Evolutionary conservation across 2,329 filamentous ascomycete species (phyloP).

Genomic region (Pseudogymnoascus sp.): DNA sequence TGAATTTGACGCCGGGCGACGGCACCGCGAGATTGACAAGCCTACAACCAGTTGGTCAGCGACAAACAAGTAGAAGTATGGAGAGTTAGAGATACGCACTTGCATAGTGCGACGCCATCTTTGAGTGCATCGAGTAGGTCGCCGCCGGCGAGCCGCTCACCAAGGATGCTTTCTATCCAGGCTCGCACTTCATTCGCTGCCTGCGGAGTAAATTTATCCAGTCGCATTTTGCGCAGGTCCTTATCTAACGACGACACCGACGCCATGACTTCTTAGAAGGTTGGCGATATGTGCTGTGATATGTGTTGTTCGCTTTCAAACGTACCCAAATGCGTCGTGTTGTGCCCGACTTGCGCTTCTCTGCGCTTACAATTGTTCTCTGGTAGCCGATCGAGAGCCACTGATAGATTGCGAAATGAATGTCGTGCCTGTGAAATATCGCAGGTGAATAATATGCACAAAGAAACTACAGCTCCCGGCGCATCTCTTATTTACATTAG

Average conservation of each 20-base stretch:
- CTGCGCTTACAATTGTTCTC: background rate
- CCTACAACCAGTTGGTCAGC: slow-evolving; percentile 29
- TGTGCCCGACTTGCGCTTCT: background rate
- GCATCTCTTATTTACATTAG: slow-evolving; percentile 5
- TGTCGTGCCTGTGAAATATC: background rate
- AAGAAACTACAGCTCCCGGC: background rate
- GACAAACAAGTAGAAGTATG: background rate
- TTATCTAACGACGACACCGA: slow-evolving; percentile 90
- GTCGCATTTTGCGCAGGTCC: slow-evolving; percentile 86
- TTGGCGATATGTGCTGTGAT: background rate
- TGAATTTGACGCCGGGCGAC: slow-evolving; percentile 76
- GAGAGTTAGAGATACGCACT: slow-evolving; percentile 44
- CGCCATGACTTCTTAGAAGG: slow-evolving; percentile 54
- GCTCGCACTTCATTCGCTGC: slow-evolving; percentile 75
- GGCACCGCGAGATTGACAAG: slow-evolving; percentile 74
- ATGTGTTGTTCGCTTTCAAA: background rate
- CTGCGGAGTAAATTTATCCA: slow-evolving; percentile 86
- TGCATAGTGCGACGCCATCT: slow-evolving; percentile 89
- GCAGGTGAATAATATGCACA: background rate
- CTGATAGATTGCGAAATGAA: background rate
- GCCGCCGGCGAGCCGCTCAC: slow-evolving; percentile 59
- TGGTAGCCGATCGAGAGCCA: background rate
- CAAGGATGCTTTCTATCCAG: slow-evolving; percentile 81
- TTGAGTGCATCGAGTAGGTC: slow-evolving; percentile 82
- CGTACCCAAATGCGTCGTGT: background rate